Percentiles rank a stretch among this genome's conserved stretches.
Evolutionary conservation across 2,329 filamentous ascomycete genomes (phyloP).

Genomic region (Byssochlamys sp.): DNA sequence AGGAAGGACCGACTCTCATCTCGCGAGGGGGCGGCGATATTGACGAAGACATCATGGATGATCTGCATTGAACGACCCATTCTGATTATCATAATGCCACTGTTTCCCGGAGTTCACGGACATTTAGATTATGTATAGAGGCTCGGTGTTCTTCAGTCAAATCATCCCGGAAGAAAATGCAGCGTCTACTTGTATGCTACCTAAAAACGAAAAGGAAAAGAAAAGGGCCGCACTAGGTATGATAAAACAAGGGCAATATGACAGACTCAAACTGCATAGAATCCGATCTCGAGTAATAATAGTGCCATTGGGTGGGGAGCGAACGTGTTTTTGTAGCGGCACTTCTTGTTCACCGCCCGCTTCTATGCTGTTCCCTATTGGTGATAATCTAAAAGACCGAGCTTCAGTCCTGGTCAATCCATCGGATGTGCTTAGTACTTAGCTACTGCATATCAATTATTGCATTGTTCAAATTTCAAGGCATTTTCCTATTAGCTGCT

Average conservation of each 20-base stretch:
- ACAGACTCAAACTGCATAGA: no score
- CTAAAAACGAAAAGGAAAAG: no score
- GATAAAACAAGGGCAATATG: no score
- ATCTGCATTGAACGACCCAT: constrained; percentile 14
- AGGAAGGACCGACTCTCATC: constrained; percentile 6
- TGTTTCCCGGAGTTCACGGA: background rate
- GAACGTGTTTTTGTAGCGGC: no score
- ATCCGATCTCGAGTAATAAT: no score
- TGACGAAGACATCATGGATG: constrained; percentile 35
- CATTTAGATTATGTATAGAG: background rate
- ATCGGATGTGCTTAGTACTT: background rate
- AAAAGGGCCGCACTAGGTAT: no score
- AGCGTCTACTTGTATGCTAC: background rate
- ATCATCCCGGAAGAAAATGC: background rate
- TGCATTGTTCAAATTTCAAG: background rate
- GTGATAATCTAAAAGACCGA: background rate
- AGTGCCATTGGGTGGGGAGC: no score
- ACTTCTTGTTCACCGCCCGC: background rate
- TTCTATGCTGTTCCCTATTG: background rate
- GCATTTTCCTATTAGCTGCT: background rate
- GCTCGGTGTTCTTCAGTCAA: background rate
- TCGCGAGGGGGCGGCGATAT: constrained; percentile 15
- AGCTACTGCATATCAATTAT: background rate
- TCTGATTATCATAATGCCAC: background rate
- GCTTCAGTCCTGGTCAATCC: no score